phyloP scores from a whole-genome alignment of 768 basidiomycete species.

The Podaxis sp. region DNA sequence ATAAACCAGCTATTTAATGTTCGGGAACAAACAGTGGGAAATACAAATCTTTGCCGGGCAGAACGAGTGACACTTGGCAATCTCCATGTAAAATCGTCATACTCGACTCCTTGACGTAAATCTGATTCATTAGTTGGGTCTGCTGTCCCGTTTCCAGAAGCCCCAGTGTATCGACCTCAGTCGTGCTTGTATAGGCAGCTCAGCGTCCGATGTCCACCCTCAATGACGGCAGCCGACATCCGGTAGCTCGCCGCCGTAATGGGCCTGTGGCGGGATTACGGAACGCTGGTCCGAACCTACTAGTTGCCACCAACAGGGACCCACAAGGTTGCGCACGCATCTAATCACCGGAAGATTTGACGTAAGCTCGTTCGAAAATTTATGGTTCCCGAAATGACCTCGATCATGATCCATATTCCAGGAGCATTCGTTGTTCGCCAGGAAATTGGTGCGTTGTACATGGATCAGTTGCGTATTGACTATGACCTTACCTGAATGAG shows the following conservation, averaged over 20 bases:
- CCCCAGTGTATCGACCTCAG: not conserved
- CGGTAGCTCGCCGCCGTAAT: not conserved
- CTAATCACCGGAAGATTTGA: not conserved
- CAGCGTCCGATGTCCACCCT: not conserved
- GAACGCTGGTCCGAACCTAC: not conserved
- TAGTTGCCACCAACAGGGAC: not conserved
- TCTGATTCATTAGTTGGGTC: not conserved
- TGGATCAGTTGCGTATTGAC: not conserved
- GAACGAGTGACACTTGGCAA: not conserved
- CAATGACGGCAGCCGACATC: slow-evolving; percentile 1
- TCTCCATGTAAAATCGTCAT: not conserved
- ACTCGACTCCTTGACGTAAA: not conserved
- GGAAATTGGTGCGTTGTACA: not conserved
- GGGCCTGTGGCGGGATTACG: not conserved
- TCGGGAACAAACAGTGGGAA: not conserved
- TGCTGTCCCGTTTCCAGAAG: not conserved
- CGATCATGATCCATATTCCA: not conserved
- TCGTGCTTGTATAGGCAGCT: not conserved
- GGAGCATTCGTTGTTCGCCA: not conserved
- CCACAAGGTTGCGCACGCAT: not conserved
- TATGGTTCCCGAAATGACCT: not conserved
- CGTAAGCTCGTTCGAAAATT: slow-evolving; percentile 1
- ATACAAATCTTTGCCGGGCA: not conserved
- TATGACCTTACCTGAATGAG: not conserved
- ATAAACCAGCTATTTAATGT: not conserved